Evolutionary conservation across 176 grass and related monocot genomes (phyloP).

Genomic region (Oryza punctata): DNA sequence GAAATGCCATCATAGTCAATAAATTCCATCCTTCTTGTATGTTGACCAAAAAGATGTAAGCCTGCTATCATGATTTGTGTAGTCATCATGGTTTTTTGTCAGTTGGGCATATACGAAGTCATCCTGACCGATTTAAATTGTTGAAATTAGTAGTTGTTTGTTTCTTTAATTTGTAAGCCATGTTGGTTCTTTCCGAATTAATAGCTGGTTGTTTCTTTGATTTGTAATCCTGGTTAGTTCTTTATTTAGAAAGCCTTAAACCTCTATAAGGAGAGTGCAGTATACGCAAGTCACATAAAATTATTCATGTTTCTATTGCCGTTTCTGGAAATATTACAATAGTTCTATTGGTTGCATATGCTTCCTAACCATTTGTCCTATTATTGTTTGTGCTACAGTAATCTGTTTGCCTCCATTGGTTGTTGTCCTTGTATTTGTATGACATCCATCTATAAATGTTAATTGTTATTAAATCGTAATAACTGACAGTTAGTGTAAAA

Average conservation of each 20-base stretch:
- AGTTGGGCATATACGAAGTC: not conserved
- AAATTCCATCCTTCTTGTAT: not conserved
- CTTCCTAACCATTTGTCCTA: not conserved
- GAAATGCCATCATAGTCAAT: too few relatives aligned
- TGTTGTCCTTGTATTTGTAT: not conserved
- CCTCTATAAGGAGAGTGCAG: not conserved
- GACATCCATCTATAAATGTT: not conserved
- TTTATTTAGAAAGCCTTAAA: not conserved
- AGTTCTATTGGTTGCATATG: not conserved
- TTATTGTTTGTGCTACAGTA: not conserved
- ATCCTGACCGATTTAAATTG: not conserved
- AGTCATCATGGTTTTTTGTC: not conserved
- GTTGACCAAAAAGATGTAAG: not conserved
- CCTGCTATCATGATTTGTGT: not conserved
- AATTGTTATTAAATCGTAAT: not conserved
- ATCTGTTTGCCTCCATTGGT: not conserved
- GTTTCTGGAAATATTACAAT: not conserved
- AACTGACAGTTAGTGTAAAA: not conserved
- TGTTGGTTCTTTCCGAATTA: not conserved
- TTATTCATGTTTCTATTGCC: not conserved
- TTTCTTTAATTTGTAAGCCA: not conserved
- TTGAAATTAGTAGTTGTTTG: not conserved
- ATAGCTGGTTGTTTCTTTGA: not conserved
- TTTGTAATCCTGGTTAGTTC: not conserved
- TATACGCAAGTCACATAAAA: not conserved